phyloP scores from a whole-genome alignment of 805 yeast species.

The Tetrapisispora pingtungensis region DNA sequence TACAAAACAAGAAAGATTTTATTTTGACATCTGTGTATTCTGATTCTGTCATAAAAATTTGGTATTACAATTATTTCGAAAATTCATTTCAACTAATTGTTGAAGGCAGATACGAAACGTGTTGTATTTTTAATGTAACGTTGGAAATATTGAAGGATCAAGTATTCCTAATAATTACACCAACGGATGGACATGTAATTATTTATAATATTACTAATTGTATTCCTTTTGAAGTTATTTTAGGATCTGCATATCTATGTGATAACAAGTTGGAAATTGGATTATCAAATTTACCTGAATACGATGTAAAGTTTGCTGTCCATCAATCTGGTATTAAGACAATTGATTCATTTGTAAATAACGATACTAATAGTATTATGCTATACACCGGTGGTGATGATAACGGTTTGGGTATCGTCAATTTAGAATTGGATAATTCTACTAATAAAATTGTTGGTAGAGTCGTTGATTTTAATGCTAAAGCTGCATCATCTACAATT shows the following conservation, averaged over 20 bases:
- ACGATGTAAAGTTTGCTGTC: slow-evolving; percentile 35
- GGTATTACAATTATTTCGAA: slow-evolving; percentile 38
- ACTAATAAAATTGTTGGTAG: slow-evolving; percentile 8
- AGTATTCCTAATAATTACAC: slow-evolving; percentile 41
- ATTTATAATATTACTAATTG: slow-evolving; percentile 44
- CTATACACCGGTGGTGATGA: slow-evolving; percentile 89
- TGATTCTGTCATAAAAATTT: slow-evolving; percentile 64
- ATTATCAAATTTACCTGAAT: slow-evolving; percentile 6
- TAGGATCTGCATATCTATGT: slow-evolving; percentile 5
- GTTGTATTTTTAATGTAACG: slow-evolving; percentile 63
- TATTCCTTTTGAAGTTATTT: slow-evolving; percentile 14
- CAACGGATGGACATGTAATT: slow-evolving; percentile 77
- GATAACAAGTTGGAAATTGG: background rate
- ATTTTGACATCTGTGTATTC: slow-evolving; percentile 66
- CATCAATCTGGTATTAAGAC: slow-evolving; percentile 85
- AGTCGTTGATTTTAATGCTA: slow-evolving; percentile 31
- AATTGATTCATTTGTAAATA: slow-evolving; percentile 28
- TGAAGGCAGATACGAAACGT: slow-evolving; percentile 50
- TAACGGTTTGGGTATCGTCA: slow-evolving; percentile 48
- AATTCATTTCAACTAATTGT: slow-evolving; percentile 36
- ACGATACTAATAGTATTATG: slow-evolving; percentile 11
- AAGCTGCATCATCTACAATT: slow-evolving; percentile 82
- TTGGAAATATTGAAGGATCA: slow-evolving; percentile 30
- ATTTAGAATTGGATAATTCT: slow-evolving; percentile 25
- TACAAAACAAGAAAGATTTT: slow-evolving; percentile 16